Evolutionary conservation across 2,329 filamentous ascomycete genomes (phyloP).

Genomic region (Thermothelomyces thermophilus): DNA sequence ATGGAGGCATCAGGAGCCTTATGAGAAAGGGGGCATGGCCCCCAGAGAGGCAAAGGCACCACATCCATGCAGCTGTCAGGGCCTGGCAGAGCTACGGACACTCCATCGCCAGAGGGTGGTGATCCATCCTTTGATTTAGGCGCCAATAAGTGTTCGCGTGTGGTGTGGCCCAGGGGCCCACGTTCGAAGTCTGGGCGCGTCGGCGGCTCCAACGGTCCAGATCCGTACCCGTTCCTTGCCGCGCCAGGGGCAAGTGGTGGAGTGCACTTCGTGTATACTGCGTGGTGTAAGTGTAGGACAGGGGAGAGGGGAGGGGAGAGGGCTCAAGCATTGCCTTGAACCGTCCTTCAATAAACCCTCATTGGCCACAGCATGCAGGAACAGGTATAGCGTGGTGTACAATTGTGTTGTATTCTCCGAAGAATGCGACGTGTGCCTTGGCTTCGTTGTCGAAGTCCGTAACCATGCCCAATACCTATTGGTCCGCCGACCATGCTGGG

Average conservation of each 20-base stretch:
- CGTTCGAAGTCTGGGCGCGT: neutral
- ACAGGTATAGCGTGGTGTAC: neutral
- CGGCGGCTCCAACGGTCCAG: conserved; percentile 4
- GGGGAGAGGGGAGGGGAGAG: too few species aligned
- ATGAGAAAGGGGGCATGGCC: conserved; percentile 1
- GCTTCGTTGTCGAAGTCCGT: too few species aligned
- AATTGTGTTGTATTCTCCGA: neutral
- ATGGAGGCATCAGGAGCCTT: conserved; percentile 6
- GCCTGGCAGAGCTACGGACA: neutral
- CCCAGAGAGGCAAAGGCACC: too few species aligned
- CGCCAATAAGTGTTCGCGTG: too few species aligned
- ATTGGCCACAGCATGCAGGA: conserved; percentile 8
- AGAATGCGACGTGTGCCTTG: conserved; percentile 5
- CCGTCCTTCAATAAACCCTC: neutral
- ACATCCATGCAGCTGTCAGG: neutral
- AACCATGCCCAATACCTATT: too few species aligned
- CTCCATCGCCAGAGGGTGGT: neutral
- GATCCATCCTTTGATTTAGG: too few species aligned
- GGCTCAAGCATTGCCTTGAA: neutral
- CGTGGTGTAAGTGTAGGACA: too few species aligned
- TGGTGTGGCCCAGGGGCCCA: too few species aligned
- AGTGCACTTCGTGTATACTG: neutral
- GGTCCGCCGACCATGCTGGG: too few species aligned
- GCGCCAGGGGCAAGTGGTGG: neutral
- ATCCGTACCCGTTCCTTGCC: conserved; percentile 11